A percentile compares a stretch with the other conserved stretches of the same genome.
Evolutionary conservation across 2,329 filamentous ascomycete species (phyloP).

Genomic region (Aureobasidium mangrovei): DNA sequence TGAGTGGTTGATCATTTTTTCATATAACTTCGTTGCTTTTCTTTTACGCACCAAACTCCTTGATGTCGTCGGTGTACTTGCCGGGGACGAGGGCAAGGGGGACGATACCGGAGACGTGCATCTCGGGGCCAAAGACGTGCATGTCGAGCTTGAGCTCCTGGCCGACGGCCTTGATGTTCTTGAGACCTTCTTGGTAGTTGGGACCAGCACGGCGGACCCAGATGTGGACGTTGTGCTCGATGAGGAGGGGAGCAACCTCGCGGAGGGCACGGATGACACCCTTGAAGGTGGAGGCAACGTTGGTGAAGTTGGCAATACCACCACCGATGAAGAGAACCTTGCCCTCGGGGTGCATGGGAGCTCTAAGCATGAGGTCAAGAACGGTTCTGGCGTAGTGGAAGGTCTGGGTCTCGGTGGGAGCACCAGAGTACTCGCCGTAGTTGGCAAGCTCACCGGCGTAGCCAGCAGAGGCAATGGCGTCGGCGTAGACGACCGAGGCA

Average conservation of each 20-base stretch:
- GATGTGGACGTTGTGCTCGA: conserved; percentile 96
- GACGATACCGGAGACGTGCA: conserved; percentile 91
- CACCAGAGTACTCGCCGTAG: conserved; percentile 99
- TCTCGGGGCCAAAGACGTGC: conserved; percentile 76
- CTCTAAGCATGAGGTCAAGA: conserved; percentile 92
- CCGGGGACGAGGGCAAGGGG: conserved; percentile 67
- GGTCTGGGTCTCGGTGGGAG: conserved; percentile 95
- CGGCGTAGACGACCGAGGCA: conserved; percentile 97
- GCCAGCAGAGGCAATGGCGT: conserved; percentile 92
- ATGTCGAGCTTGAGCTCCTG: conserved; percentile 92
- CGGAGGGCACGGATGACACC: conserved; percentile 94
- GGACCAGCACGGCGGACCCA: conserved; percentile 87
- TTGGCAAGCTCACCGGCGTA: conserved; percentile 96
- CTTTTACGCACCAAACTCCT: conserved; percentile 49
- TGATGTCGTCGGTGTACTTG: conserved; percentile 50
- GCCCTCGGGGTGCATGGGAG: conserved; percentile 74
- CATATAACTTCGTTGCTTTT: conserved; percentile 12
- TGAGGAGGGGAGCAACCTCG: conserved; percentile 74
- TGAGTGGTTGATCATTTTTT: conserved; percentile 12
- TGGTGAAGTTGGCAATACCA: conserved; percentile 99
- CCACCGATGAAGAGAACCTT: conserved; percentile 99
- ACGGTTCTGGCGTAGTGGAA: conserved; percentile 98
- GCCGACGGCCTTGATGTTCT: conserved; percentile 98
- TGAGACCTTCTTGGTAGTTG: conserved; percentile 99
- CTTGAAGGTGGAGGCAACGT: conserved; percentile 97